These are phyloP conservation scores for Phlebiopsis flavidoalba DNA, from an alignment of 768 basidiomycete genomes.

Conservation along the genomic window DNA sequence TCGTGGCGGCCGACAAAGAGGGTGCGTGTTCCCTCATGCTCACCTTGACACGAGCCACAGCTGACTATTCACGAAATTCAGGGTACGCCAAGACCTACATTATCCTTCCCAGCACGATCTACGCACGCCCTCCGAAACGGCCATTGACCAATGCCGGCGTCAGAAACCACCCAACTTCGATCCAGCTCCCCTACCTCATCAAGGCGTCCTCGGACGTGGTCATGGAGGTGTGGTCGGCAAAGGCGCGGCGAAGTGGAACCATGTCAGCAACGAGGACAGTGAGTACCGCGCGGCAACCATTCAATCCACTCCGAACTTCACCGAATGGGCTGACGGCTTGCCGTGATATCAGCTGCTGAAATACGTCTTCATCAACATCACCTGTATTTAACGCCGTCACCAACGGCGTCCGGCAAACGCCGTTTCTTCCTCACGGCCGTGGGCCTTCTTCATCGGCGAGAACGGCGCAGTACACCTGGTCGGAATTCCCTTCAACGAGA, in stretches of 20 bases:
- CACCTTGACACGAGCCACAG: constrained; percentile 26
- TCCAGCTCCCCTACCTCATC: constrained; percentile 45
- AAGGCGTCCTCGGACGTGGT: constrained; percentile 37
- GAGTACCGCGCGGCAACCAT: constrained; percentile 11
- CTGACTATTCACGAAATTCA: constrained; percentile 38
- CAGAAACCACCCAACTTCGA: constrained; percentile 47
- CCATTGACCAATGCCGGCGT: constrained; percentile 45
- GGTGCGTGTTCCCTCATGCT: constrained; percentile 24
- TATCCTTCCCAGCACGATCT: constrained; percentile 52
- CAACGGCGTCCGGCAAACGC: no score
- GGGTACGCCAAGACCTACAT: constrained; percentile 49
- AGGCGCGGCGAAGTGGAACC: constrained; percentile 55
- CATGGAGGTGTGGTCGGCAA: constrained; percentile 50
- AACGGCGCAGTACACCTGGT: constrained; percentile 24
- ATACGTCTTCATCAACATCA: constrained; percentile 12
- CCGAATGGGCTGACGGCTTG: background rate
- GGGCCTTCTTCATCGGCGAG: constrained; percentile 28
- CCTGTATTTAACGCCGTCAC: background rate
- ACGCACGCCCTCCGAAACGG: constrained; percentile 41
- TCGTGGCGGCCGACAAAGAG: constrained; percentile 42
- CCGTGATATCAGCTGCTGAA: constrained; percentile 30
- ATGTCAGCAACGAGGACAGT: constrained; percentile 53
- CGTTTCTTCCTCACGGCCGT: constrained; percentile 15
- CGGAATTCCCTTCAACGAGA: constrained; percentile 28
- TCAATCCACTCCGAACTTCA: background rate